These are phyloP conservation scores for Citrullus amarus DNA, from an alignment of 306 rosid genomes.

Conservation along the genomic window DNA sequence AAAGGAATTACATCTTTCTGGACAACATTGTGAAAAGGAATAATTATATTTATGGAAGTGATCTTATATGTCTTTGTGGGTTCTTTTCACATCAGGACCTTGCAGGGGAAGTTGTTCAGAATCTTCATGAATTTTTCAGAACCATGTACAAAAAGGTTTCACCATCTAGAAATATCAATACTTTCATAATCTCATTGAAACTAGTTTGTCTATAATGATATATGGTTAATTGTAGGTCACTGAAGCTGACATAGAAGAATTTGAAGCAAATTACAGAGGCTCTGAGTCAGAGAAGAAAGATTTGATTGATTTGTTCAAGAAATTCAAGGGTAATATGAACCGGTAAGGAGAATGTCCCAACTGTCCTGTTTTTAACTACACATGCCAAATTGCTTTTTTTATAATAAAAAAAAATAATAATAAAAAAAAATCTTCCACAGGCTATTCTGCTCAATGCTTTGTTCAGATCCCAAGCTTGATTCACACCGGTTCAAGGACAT, in stretches of 20 bases:
- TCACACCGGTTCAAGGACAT: constrained; percentile 75
- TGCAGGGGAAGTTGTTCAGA: constrained; percentile 56
- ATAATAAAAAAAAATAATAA: too few species aligned
- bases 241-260: constrained; percentile 76
- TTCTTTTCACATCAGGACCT: constrained; percentile 52
- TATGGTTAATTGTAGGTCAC: constrained; percentile 41
- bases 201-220: background rate
- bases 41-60: background rate
- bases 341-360: constrained; percentile 21
- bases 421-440: constrained; percentile 24
- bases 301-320: constrained; percentile 47
- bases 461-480: constrained; percentile 84
- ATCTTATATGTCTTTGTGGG: background rate
- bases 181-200: background rate
- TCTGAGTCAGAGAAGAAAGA: constrained; percentile 78
- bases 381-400: background rate
- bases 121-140: constrained; percentile 48
- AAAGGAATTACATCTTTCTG: background rate
- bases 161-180: background rate
- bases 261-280: constrained; percentile 78
- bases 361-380: background rate
- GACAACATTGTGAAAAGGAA: background rate
- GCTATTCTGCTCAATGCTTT: constrained; percentile 90
- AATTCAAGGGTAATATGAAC: constrained; percentile 74
- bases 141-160: constrained; percentile 58